phyloP scores from a whole-genome alignment of 2,329 filamentous ascomycete genomes.

The Paraphoma chrysanthemicola region DNA sequence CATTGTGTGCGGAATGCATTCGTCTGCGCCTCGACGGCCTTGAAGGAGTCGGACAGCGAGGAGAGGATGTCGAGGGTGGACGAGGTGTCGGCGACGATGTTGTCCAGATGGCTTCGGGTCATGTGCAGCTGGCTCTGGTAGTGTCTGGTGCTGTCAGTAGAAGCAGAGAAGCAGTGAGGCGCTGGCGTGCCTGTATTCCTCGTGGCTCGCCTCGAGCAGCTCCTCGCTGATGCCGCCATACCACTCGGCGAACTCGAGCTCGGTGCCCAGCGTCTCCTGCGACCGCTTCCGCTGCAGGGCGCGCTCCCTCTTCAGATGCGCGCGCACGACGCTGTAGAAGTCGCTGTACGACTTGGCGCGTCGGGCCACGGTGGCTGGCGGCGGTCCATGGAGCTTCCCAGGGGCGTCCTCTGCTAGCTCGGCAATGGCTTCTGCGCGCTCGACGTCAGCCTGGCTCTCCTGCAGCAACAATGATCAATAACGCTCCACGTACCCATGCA shows the following conservation, averaged over 20 bases:
- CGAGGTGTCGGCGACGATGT: conserved; percentile 78
- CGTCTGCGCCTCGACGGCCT: conserved; percentile 85
- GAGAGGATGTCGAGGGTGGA: conserved; percentile 78
- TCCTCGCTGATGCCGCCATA: conserved; percentile 68
- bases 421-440: conserved; percentile 63
- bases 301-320: conserved; percentile 63
- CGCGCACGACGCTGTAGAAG: conserved; percentile 70
- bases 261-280: conserved; percentile 59
- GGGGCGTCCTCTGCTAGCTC: conserved; percentile 64
- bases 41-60: conserved; percentile 83
- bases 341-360: conserved; percentile 81
- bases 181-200: too few species aligned
- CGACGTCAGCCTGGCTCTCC: conserved; percentile 62
- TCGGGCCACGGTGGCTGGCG: conserved; percentile 68
- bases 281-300: conserved; percentile 45
- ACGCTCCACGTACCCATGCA: conserved; percentile 41
- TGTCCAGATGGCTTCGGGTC: conserved; percentile 82
- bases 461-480: conserved; percentile 55
- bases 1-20: conserved; percentile 93
- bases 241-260: conserved; percentile 66
- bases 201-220: conserved; percentile 81
- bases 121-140: conserved; percentile 83
- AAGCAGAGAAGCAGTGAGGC: too few species aligned
- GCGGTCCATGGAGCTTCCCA: conserved; percentile 65
- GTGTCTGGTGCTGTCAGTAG: too few species aligned